A percentile compares a stretch with the other conserved stretches of the same genome.
Evolutionary conservation across 1,284 basidiomycete genomes (phyloP).

Genomic region (Mycena sp.): DNA sequence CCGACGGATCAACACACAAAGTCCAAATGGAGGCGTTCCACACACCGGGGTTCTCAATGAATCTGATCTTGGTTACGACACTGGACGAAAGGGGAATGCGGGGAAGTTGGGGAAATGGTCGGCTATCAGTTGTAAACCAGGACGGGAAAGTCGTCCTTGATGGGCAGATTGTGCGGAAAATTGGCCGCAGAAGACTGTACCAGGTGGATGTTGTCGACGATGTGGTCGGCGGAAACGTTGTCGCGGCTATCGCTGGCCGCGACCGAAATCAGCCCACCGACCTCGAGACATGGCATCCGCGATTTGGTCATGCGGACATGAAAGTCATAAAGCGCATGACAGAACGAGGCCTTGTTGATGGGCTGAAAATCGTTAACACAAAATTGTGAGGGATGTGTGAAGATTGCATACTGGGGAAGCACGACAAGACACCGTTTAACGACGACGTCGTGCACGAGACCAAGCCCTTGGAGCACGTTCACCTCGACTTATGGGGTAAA

Average conservation of each 20-base stretch:
- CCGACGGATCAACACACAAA: neutral
- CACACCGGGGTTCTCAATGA: constrained; percentile 14
- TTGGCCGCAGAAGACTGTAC: neutral
- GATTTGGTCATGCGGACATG: constrained; percentile 30
- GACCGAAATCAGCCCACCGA: constrained; percentile 28
- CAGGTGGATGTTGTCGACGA: constrained; percentile 14
- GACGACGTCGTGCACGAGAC: too few species aligned
- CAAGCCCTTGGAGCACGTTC: too few species aligned
- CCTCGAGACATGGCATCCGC: constrained; percentile 34
- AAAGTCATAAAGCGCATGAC: constrained; percentile 13
- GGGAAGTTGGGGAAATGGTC: constrained; percentile 1
- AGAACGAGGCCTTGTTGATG: constrained; percentile 30
- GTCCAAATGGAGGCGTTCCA: neutral
- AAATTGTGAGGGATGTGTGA: neutral
- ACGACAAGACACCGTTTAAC: neutral
- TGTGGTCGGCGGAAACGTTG: neutral
- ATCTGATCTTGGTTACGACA: neutral
- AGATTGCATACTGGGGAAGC: constrained; percentile 16
- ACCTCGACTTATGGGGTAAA: constrained; percentile 5
- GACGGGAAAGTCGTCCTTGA: neutral
- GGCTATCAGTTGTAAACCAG: neutral
- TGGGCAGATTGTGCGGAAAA: neutral
- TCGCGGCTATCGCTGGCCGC: constrained; percentile 16
- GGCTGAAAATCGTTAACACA: constrained; percentile 18
- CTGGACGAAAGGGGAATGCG: neutral